Conservation (phyloP, 1,284 basidiomycete species). For the Volvariella volvacea region DNA sequence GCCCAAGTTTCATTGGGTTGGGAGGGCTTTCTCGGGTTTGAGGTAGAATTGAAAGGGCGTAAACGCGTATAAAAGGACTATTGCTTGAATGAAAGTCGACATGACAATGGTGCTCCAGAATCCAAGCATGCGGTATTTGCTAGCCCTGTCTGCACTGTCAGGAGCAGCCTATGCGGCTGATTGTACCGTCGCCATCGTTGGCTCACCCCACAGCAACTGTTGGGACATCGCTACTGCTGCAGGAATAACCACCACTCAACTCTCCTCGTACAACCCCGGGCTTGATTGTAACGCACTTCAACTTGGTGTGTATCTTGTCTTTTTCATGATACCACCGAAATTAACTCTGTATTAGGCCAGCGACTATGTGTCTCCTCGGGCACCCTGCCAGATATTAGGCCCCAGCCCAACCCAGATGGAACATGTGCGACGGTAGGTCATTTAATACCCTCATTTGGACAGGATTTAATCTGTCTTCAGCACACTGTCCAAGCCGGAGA, state of each 20-base stretch:
- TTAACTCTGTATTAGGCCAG: background rate
- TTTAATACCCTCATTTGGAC: background rate
- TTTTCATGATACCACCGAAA: background rate
- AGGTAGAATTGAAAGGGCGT: too few species aligned
- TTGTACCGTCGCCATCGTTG: constrained; percentile 7
- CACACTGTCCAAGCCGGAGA: background rate
- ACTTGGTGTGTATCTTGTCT: constrained; percentile 1
- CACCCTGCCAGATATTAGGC: constrained; percentile 5
- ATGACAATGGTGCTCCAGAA: too few species aligned
- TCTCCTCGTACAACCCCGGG: constrained; percentile 7
- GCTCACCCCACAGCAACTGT: constrained; percentile 5
- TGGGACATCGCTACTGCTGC: constrained; percentile 8
- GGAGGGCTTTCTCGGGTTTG: too few species aligned
- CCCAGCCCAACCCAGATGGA: constrained; percentile 9
- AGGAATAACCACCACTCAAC: constrained; percentile 7
- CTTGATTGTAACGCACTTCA: constrained; percentile 7
- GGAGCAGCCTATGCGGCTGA: constrained; percentile 4
- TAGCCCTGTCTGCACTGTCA: background rate
- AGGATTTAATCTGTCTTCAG: background rate
- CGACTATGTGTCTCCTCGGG: constrained; percentile 9
- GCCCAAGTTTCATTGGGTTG: too few species aligned
- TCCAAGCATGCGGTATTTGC: too few species aligned
- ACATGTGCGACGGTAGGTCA: constrained; percentile 8
- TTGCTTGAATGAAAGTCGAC: too few species aligned
- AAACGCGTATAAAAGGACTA: too few species aligned